A percentile compares a stretch with the other conserved stretches of the same genome.
Evolutionary conservation across 2,329 filamentous ascomycete species (phyloP).

Genomic region (Calonectria ilicicola): DNA sequence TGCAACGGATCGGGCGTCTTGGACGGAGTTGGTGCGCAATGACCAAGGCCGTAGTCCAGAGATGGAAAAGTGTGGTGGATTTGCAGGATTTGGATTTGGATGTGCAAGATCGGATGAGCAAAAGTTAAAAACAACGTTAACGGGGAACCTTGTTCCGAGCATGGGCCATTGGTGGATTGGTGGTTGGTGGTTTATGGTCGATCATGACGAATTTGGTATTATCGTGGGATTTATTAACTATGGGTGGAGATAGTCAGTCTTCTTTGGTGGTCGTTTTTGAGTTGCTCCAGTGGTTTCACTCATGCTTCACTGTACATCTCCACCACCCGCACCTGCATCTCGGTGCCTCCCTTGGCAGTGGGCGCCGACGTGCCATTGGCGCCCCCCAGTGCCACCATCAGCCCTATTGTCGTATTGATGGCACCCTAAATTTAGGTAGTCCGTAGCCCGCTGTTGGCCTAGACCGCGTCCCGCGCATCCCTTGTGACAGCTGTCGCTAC

Average conservation of each 20-base stretch:
- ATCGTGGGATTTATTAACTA: neutral
- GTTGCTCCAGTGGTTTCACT: neutral
- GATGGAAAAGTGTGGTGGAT: neutral
- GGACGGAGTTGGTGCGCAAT: neutral
- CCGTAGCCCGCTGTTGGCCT: neutral
- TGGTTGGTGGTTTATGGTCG: neutral
- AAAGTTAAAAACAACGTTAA: constrained; percentile 7
- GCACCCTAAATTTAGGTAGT: neutral
- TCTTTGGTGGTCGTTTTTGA: neutral
- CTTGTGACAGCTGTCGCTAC: neutral
- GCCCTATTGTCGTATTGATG: constrained; percentile 4
- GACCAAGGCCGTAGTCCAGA: neutral
- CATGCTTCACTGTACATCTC: neutral
- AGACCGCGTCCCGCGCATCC: constrained; percentile 4
- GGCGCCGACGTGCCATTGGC: neutral
- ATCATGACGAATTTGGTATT: neutral
- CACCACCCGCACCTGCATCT: neutral
- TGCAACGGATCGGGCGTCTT: neutral
- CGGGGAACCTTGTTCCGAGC: neutral
- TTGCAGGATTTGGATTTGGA: neutral
- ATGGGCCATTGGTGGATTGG: neutral
- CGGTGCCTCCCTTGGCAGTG: neutral
- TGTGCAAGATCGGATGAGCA: neutral
- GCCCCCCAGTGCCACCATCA: neutral
- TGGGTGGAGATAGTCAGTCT: too few relatives aligned